A percentile compares a stretch with the other conserved stretches of the same genome.
Conservation (phyloP, 2,329 filamentous ascomycete genomes). For the Fusarium kyushuense region DNA sequence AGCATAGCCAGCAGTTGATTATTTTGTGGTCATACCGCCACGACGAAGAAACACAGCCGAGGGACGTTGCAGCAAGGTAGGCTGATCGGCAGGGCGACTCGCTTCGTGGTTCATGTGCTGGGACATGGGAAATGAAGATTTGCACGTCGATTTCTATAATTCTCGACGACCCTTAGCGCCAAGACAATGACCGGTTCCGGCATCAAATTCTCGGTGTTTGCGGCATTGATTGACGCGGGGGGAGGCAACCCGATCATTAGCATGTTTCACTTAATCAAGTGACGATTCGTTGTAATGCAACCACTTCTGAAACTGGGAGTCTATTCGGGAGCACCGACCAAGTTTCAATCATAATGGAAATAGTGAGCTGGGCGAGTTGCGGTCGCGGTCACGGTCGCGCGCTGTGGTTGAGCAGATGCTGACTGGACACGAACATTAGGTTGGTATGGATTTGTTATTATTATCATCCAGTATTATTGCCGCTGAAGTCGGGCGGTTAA, state of each 20-base stretch:
- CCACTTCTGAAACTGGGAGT: constrained; percentile 41
- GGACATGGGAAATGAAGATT: constrained; percentile 37
- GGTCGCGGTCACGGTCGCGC: neutral
- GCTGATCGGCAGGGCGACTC: constrained; percentile 9
- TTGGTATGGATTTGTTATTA: constrained; percentile 15
- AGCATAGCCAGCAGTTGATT: neutral
- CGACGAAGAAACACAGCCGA: constrained; percentile 4
- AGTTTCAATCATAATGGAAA: constrained; percentile 14
- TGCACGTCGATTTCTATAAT: constrained; percentile 18
- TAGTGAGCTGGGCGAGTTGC: neutral
- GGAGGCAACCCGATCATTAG: constrained; percentile 42
- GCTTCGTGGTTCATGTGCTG: constrained; percentile 10
- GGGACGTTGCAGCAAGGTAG: constrained; percentile 1
- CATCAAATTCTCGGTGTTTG: constrained; percentile 20
- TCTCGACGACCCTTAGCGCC: constrained; percentile 15
- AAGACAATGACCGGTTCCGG: constrained; percentile 13
- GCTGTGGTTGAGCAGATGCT: constrained; percentile 2
- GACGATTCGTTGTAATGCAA: constrained; percentile 41
- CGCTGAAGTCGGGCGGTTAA: constrained; percentile 38
- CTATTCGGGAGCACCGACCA: constrained; percentile 24
- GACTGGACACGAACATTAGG: neutral
- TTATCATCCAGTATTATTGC: constrained; percentile 19
- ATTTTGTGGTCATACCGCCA: neutral
- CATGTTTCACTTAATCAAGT: constrained; percentile 41
- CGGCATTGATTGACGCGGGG: constrained; percentile 41